Percentiles rank a stretch among this genome's conserved stretches.
Evolutionary conservation across 805 yeast species (phyloP).

Genomic region (Starmerella ratchasimensis): DNA sequence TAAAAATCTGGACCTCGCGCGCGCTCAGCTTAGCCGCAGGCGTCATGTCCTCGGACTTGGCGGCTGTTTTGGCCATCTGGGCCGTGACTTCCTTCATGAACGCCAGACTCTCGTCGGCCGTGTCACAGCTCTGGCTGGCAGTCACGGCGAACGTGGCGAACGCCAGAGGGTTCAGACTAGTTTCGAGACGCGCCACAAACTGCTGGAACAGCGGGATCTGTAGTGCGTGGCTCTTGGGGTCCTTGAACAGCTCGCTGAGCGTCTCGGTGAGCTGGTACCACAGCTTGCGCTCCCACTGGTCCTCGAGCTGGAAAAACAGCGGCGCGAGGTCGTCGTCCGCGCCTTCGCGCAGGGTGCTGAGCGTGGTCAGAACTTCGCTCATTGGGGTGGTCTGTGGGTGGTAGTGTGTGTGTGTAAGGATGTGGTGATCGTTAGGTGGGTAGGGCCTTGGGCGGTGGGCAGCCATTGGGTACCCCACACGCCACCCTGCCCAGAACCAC

Average conservation of each 20-base stretch:
- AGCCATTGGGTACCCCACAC: too few species aligned
- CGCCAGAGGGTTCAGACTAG: constrained; percentile 64
- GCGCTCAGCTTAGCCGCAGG: background rate
- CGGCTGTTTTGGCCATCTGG: constrained; percentile 36
- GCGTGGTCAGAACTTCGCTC: background rate
- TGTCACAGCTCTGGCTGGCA: constrained; percentile 34
- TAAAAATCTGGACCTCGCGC: constrained; percentile 35
- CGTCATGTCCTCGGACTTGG: constrained; percentile 21
- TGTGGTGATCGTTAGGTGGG: too few species aligned
- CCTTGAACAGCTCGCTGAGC: constrained; percentile 46
- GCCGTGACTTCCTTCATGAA: constrained; percentile 34
- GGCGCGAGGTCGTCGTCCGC: constrained; percentile 51
- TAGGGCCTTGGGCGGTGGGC: too few species aligned
- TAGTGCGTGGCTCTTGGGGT: constrained; percentile 38
- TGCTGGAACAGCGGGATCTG: constrained; percentile 55
- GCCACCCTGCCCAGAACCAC: too few species aligned
- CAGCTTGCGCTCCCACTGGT: constrained; percentile 70
- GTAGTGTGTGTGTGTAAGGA: too few species aligned
- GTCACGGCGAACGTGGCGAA: constrained; percentile 59
- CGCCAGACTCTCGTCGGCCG: constrained; percentile 37
- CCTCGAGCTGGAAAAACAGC: constrained; percentile 59
- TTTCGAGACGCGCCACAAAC: constrained; percentile 53
- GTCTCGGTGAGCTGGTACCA: constrained; percentile 86
- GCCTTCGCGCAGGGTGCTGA: constrained; percentile 42
- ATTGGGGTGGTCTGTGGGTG: too few species aligned